Evolutionary conservation across 306 rosid species (phyloP), one percentile per base, ranked within the genome.

Genomic region (Gillenia trifoliata): DNA sequence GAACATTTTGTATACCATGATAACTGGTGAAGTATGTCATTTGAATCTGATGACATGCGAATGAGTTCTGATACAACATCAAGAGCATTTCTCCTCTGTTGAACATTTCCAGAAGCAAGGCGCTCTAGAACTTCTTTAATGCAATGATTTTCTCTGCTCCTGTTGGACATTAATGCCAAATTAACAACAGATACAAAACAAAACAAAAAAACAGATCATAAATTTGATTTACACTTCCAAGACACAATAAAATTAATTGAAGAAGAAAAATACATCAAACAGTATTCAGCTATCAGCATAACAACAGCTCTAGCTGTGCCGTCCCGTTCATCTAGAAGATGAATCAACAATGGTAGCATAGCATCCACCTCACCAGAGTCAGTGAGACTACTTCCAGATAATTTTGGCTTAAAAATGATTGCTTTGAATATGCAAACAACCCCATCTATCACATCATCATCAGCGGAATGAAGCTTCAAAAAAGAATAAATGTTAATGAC

Each of bases 271-370:
- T 88, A 93, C 98, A 84, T 85, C 80, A 86, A 80, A 86, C 92
- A 93, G 79, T 85, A 93, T 79, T 91, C 97, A 33, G 93, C 96
- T 66, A 91, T 80, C 74, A 93, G 92, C 89, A 80, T 75, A 64
- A 86, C 89, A 75, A 88, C 97, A 80, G 98, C 97, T 81, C 90
- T 87, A 64, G 96, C 83, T 3, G 89, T 78, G 64, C 89, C 89
- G 81, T 91, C 98, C 75, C 71, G 90, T 88, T 93, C 98, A 64
- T 91, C 92, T 9, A 93, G 88, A 84, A 93, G 87, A 74, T 80
- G 81, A 79, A 93, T 90, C 78, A 93, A 75, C 81, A 83, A 69
- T 25, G 91, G 89, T 3, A 91, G 80, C 64, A 89, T 85, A 74
- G 62, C 69, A 74, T 89, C 92, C 70, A 73, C 86, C 80, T 84